Base-by-base conservation (phyloP, 2,329 filamentous ascomycete species). In the Elsinoe fawcettii region DNA sequence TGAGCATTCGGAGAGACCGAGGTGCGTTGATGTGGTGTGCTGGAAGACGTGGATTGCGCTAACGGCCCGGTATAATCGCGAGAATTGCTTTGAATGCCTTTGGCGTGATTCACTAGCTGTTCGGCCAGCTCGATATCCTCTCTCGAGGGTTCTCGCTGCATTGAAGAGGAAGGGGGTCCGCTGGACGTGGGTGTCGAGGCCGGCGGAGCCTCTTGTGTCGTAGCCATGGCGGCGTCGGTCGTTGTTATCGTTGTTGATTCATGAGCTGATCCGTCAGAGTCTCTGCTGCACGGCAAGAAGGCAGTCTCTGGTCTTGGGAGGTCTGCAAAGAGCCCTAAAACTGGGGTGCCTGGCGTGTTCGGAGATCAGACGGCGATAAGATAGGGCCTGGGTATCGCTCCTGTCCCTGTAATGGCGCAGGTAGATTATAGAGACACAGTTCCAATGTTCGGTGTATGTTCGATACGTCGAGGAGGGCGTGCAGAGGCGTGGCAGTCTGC, bases 111-210 rank as follows among this genome's bases (percentile, higher is more conserved):
- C 37, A 78, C 69, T 23, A 79, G 71, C 60, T 74, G 74, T 60
- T 73, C 71, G 11, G 77, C 77, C 64, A 75, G 71, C 63, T 78
- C 76, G 23, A 78, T 67, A 61, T 79, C 76, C 66, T 78, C 73
- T 61, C 72, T 72, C 56, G 76, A 77, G 3, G 73, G 73, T 58
- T 76, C 69, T 39, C 72, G 65, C 20, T 72, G 70, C n/a, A 74
- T 58, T 14, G 70, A 66, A 55, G 72, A 69, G 14, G 43, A 22
- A 14, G 58, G 44, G 14, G 25, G n/a, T 16, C 39, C 25, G 16
- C 25, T 25, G 9, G 51, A 43, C 1, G 43, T 41, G 11, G 51
- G 16, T 16, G 18, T 27, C 51, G 51, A 27, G n/a, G 53, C 25
- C n/a, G 43, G 36, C 18, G 53, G 58, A 25, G 58, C 14, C 6